phyloP scores from a whole-genome alignment of 2,329 filamentous ascomycete genomes.

The Cladosporium sp. region DNA sequence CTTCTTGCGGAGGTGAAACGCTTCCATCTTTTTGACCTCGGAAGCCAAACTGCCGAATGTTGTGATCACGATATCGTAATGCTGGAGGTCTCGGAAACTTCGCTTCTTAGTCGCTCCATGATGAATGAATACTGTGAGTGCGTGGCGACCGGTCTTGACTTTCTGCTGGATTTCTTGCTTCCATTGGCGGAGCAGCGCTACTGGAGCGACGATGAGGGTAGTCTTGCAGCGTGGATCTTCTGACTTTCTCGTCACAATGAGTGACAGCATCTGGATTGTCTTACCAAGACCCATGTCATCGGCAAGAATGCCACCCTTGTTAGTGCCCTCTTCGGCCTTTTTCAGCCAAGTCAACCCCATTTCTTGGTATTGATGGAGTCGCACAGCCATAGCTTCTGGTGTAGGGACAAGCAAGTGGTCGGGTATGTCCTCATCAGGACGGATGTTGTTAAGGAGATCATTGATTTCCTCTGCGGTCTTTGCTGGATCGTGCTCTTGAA shows the following conservation, averaged over 20 bases:
- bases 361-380: conserved; percentile 79
- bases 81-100: conserved; percentile 62
- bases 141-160: conserved; percentile 56
- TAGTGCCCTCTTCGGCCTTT: conserved; percentile 67
- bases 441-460: conserved; percentile 69
- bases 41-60: conserved; percentile 72
- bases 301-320: conserved; percentile 74
- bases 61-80: conserved; percentile 74
- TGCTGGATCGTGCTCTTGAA: conserved; percentile 44
- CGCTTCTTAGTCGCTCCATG: conserved; percentile 62
- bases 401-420: conserved; percentile 65
- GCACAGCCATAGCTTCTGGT: conserved; percentile 66
- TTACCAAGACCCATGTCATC: conserved; percentile 86
- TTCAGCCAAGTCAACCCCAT: conserved; percentile 76
- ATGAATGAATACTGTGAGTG: conserved; percentile 66
- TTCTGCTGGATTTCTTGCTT: conserved; percentile 74
- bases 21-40: conserved; percentile 64
- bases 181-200: conserved; percentile 82
- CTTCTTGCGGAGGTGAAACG: conserved; percentile 52
- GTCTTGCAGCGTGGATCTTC: conserved; percentile 62
- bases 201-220: conserved; percentile 78
- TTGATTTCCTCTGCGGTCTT: conserved; percentile 67
- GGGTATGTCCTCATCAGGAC: conserved; percentile 61
- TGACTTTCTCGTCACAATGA: conserved; percentile 70
- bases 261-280: conserved; percentile 77